These are phyloP conservation scores for Salix brachista DNA, from an alignment of 345 rosid species.

Conservation along the genomic window DNA sequence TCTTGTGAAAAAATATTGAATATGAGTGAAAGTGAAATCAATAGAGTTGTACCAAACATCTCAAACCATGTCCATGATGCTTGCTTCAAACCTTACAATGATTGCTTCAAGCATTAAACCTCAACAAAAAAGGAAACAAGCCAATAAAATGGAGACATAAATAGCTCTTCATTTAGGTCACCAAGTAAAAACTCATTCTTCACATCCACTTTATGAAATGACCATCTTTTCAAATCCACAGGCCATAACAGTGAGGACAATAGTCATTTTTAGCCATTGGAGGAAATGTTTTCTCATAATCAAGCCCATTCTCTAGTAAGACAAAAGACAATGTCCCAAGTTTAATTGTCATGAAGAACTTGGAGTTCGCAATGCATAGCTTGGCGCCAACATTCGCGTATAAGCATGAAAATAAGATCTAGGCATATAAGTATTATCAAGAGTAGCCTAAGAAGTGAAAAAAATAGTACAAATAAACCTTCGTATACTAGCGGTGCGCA, in stretches of 20 bases:
- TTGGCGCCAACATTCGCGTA: not conserved
- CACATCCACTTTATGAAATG: not conserved
- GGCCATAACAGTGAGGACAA: not conserved
- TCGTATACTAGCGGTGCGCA: not conserved
- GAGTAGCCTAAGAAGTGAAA: not conserved
- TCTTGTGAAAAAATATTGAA: no score
- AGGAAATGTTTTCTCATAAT: not conserved
- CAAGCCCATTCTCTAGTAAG: not conserved
- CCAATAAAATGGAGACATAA: not conserved
- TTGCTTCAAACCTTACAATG: not conserved
- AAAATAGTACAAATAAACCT: not conserved
- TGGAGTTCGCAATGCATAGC: not conserved
- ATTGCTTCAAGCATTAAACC: no score
- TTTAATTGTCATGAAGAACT: not conserved
- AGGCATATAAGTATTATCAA: not conserved
- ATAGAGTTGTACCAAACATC: not conserved
- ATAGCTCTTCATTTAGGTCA: not conserved
- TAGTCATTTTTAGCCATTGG: not conserved
- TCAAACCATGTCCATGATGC: no score
- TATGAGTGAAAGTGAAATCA: not conserved
- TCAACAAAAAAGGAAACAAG: not conserved
- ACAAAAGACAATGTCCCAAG: not conserved
- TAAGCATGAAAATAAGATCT: not conserved
- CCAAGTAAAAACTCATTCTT: not conserved
- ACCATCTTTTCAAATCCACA: not conserved